These are phyloP conservation scores for Bruguiera hainesii DNA, from an alignment of 441 rosid genomes.

Conservation along the genomic window DNA sequence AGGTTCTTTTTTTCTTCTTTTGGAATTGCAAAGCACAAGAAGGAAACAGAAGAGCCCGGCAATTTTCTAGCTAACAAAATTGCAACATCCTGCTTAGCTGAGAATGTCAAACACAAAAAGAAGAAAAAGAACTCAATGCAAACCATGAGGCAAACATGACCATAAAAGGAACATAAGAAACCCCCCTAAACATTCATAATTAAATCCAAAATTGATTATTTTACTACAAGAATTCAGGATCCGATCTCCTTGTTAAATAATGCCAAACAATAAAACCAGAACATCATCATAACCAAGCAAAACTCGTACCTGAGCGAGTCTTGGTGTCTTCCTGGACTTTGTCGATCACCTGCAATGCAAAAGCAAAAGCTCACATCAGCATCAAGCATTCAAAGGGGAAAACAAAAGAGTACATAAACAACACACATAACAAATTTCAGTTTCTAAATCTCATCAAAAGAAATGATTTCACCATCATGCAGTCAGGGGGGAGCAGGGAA, in stretches of 20 bases:
- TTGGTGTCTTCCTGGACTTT: constrained; percentile 95
- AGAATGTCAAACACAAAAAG: neutral
- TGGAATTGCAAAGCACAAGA: neutral
- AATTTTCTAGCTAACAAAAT: neutral
- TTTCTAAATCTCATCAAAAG: constrained; percentile 2
- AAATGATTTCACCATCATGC: neutral
- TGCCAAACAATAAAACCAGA: neutral
- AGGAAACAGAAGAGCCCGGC: neutral
- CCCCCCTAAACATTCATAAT: neutral
- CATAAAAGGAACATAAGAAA: neutral
- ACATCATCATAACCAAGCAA: constrained; percentile 1
- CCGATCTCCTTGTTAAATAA: neutral
- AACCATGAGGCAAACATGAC: neutral
- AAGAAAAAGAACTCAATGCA: neutral
- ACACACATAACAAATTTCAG: neutral
- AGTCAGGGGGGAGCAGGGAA: neutral
- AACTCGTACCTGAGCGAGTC: constrained; percentile 63
- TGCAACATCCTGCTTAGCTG: neutral
- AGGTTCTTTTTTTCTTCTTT: neutral
- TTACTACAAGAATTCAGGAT: neutral
- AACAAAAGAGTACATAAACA: neutral
- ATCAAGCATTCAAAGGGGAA: neutral
- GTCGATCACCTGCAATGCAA: constrained; percentile 74
- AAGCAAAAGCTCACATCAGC: constrained; percentile 19
- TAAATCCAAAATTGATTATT: neutral